Evolutionary conservation across 176 grass and related monocot genomes (phyloP).

Genomic region (Musa troglodytarum): DNA sequence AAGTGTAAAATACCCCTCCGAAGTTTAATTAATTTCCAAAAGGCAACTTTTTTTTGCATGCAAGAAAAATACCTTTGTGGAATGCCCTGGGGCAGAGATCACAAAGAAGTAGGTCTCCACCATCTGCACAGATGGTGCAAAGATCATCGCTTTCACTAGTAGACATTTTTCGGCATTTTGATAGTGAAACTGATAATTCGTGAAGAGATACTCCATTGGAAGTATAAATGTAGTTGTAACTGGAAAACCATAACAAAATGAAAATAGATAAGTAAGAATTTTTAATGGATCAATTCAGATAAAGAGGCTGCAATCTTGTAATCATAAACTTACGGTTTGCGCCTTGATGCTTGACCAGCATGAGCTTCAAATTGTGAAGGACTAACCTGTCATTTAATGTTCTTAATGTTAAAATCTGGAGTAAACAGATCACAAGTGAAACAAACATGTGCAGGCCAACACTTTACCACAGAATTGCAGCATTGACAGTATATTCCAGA

Average conservation of each 20-base stretch:
- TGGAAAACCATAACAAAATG: conserved; percentile 9
- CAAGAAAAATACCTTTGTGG: conserved; percentile 27
- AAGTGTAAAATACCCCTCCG: too few relatives aligned
- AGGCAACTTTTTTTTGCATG: too few relatives aligned
- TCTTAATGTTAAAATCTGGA: not conserved
- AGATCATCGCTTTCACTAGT: conserved; percentile 32
- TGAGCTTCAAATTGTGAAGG: conserved; percentile 46
- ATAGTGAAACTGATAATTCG: conserved; percentile 28
- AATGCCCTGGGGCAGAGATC: conserved; percentile 36
- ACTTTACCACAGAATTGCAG: conserved; percentile 33
- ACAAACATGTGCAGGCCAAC: conserved; percentile 3
- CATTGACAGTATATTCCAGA: conserved; percentile 38
- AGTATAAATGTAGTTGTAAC: conserved; percentile 40
- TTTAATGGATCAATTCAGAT: not conserved
- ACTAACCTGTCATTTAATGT: conserved; percentile 28
- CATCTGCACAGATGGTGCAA: conserved; percentile 34
- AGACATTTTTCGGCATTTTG: conserved; percentile 22
- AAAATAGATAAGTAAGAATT: not conserved
- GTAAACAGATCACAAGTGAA: not conserved
- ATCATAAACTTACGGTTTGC: conserved; percentile 35
- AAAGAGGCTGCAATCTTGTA: not conserved
- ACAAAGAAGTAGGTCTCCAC: conserved; percentile 32
- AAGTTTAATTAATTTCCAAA: too few relatives aligned
- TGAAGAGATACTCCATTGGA: conserved; percentile 35
- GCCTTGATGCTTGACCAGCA: conserved; percentile 35